phyloP scores from a whole-genome alignment of 139 green algal species.

The Yamagishiella unicocca region DNA sequence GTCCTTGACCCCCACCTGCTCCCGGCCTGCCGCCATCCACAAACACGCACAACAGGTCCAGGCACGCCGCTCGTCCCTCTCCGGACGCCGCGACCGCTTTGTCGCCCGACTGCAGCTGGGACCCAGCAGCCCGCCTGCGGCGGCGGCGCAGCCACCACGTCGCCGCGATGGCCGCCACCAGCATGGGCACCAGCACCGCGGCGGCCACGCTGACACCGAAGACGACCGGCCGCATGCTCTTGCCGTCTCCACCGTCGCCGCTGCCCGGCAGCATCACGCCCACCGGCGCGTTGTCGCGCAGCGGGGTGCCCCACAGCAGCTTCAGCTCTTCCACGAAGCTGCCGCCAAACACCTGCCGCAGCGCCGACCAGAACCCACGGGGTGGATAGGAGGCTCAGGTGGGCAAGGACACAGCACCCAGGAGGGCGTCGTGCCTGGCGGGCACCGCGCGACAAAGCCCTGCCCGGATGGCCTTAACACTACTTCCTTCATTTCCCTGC shows the following conservation, averaged over 20 bases:
- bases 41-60: not conserved
- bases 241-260: not conserved
- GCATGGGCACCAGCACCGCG: not conserved
- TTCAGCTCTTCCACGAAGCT: constrained; percentile 14
- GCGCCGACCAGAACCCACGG: too few relatives aligned
- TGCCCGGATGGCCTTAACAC: too few relatives aligned
- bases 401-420: too few relatives aligned
- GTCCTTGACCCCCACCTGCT: not conserved
- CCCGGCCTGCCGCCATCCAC: not conserved
- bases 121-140: not conserved
- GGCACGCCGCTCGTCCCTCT: not conserved
- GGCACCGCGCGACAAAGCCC: too few relatives aligned
- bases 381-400: too few relatives aligned
- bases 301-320: constrained; percentile 34
- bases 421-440: too few relatives aligned
- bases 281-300: too few relatives aligned
- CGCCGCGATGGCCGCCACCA: not conserved
- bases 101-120: not conserved
- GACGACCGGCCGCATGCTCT: not conserved
- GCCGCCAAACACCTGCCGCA: constrained; percentile 9
- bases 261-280: not conserved
- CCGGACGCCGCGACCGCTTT: not conserved
- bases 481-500: too few relatives aligned
- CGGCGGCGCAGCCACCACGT: not conserved
- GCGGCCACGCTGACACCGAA: not conserved